phyloP scores from a whole-genome alignment of 108 stramenopile genomes.

The Halocafeteria seosinensis region DNA sequence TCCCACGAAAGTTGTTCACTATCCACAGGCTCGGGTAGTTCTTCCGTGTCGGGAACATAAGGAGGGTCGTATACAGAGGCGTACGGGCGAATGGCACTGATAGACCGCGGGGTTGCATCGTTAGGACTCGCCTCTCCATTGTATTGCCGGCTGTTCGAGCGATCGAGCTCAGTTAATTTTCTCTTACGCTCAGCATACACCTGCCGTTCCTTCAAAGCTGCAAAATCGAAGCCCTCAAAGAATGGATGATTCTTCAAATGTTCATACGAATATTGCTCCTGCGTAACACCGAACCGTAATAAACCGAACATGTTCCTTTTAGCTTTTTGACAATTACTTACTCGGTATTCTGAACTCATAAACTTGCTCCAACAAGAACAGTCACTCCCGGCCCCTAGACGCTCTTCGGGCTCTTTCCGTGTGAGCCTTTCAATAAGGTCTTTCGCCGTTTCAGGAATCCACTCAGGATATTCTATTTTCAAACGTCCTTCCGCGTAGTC shows the following conservation, averaged over 20 bases:
- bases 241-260: conserved; percentile 5
- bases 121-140: too few species aligned
- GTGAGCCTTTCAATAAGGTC: neutral
- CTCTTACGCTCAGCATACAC: neutral
- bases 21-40: neutral
- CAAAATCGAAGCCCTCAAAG: conserved; percentile 6
- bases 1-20: neutral
- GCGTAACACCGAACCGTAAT: neutral
- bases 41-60: neutral
- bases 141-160: too few species aligned
- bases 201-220: neutral
- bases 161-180: neutral
- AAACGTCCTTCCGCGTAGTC: neutral
- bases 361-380: neutral
- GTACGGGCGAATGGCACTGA: neutral
- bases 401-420: neutral
- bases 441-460: neutral
- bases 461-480: neutral
- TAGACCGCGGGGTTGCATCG: neutral
- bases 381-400: conserved; percentile 6
- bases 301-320: too few species aligned
- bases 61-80: neutral
- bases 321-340: neutral
- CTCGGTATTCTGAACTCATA: neutral
- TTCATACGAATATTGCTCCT: neutral